Percentiles rank a stretch among this genome's conserved stretches.
Evolutionary conservation across 2,329 filamentous ascomycete species (phyloP).

Genomic region (Dothiorella sarmentorum): DNA sequence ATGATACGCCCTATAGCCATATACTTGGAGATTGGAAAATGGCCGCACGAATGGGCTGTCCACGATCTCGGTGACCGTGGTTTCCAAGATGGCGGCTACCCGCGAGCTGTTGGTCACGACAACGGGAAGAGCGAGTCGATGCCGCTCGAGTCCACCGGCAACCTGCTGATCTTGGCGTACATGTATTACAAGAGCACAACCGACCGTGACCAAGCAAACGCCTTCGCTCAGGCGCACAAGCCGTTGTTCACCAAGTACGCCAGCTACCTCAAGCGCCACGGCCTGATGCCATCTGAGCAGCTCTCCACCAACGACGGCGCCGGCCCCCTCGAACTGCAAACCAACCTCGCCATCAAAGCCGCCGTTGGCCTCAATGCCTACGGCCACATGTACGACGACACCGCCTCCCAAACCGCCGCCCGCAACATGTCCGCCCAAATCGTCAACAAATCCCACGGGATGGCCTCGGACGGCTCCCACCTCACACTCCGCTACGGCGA

Average conservation of each 20-base stretch:
- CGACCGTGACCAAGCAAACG: constrained; percentile 31
- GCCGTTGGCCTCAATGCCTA: constrained; percentile 47
- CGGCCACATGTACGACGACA: constrained; percentile 36
- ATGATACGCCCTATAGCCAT: constrained; percentile 44
- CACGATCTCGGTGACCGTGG: constrained; percentile 37
- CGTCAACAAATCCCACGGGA: neutral
- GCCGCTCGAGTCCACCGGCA: constrained; percentile 43
- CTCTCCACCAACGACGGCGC: constrained; percentile 44
- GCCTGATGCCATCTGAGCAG: constrained; percentile 39
- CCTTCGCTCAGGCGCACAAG: constrained; percentile 31
- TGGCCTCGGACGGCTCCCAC: constrained; percentile 35
- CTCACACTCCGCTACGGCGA: constrained; percentile 36
- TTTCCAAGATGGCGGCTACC: constrained; percentile 28
- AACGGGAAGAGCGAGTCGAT: constrained; percentile 39
- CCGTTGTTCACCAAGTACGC: constrained; percentile 37
- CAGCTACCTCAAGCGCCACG: constrained; percentile 39
- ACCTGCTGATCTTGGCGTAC: constrained; percentile 39
- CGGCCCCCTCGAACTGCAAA: constrained; percentile 42
- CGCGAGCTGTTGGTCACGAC: constrained; percentile 41
- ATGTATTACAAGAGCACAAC: constrained; percentile 39
- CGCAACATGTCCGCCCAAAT: constrained; percentile 1
- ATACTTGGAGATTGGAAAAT: constrained; percentile 41
- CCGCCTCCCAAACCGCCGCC: neutral
- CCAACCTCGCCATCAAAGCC: constrained; percentile 47
- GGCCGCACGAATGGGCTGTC: constrained; percentile 37